Percentiles rank a stretch among this genome's conserved stretches.
phyloP scores from a whole-genome alignment of 768 basidiomycete genomes.

The Suillus hirtellus region DNA sequence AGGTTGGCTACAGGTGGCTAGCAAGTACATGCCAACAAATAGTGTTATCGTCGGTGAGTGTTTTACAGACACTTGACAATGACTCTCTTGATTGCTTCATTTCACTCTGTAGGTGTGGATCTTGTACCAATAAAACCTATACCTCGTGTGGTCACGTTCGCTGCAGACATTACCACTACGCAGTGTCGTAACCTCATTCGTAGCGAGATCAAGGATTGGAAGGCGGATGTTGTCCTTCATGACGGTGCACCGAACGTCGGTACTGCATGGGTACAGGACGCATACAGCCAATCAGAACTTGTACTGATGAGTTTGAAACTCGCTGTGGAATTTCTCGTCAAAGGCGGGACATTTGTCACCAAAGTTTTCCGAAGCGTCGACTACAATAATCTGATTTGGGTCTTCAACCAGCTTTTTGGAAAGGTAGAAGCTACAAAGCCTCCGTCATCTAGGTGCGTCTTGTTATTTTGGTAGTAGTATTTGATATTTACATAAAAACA shows the following conservation, averaged over 20 bases:
- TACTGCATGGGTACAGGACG: slow-evolving; percentile 99
- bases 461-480: not conserved
- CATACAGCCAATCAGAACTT: slow-evolving; percentile 94
- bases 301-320: slow-evolving; percentile 94
- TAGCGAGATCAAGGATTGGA: slow-evolving; percentile 95
- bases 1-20: slow-evolving; percentile 98
- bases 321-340: slow-evolving; percentile 89
- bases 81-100: slow-evolving; percentile 9
- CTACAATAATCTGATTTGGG: slow-evolving; percentile 99
- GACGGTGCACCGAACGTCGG: slow-evolving; percentile 99
- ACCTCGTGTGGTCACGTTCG: slow-evolving; percentile 87
- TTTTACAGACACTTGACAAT: not conserved
- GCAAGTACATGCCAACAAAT: slow-evolving; percentile 94
- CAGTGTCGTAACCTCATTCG: slow-evolving; percentile 88
- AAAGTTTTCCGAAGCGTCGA: slow-evolving; percentile 98
- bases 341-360: slow-evolving; percentile 95
- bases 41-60: slow-evolving; percentile 85
- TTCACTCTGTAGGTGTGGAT: slow-evolving; percentile 72
- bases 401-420: slow-evolving; percentile 93
- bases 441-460: slow-evolving; percentile 85
- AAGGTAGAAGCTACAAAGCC: slow-evolving; percentile 99
- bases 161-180: slow-evolving; percentile 91
- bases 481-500: slow-evolving; percentile 27
- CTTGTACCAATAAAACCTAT: slow-evolving; percentile 96
- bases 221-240: slow-evolving; percentile 96